Evolutionary conservation across 345 rosid species (phyloP).

Genomic region (Eucalyptus pauciflora): DNA sequence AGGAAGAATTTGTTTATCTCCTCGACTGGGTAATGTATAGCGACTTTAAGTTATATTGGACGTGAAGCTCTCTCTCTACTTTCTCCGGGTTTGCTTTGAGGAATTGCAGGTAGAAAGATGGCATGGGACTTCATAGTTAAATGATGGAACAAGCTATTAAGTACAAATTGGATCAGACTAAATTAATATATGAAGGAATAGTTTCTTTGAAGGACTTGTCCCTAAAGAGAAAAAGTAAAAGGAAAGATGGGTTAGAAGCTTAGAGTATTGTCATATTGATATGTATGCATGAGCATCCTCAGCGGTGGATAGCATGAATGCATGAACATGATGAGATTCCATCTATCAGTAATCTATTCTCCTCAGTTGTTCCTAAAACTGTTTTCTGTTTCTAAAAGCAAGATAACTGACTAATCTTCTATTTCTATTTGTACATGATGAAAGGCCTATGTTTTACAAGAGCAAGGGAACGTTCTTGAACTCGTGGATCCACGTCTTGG

Average conservation of each 20-base stretch:
- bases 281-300: neutral
- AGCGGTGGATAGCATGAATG: neutral
- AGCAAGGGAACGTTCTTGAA: slow-evolving; percentile 80
- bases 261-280: neutral
- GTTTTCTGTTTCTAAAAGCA: neutral
- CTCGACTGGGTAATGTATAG: slow-evolving; percentile 63
- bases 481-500: slow-evolving; percentile 74
- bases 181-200: neutral
- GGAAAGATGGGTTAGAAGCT: neutral
- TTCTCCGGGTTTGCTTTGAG: neutral
- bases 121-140: neutral
- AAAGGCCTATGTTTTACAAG: slow-evolving; percentile 89
- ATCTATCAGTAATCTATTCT: neutral
- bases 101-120: neutral
- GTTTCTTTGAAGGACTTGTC: neutral
- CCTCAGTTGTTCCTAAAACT: neutral
- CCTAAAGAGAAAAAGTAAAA: neutral
- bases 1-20: slow-evolving; percentile 88
- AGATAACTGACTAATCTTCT: neutral
- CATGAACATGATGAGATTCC: neutral
- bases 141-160: neutral
- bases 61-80: neutral
- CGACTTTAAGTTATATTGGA: neutral
- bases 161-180: neutral
- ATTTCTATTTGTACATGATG: neutral